Base-by-base conservation (phyloP, 345 rosid species). In the Atalantia buxifolia region DNA sequence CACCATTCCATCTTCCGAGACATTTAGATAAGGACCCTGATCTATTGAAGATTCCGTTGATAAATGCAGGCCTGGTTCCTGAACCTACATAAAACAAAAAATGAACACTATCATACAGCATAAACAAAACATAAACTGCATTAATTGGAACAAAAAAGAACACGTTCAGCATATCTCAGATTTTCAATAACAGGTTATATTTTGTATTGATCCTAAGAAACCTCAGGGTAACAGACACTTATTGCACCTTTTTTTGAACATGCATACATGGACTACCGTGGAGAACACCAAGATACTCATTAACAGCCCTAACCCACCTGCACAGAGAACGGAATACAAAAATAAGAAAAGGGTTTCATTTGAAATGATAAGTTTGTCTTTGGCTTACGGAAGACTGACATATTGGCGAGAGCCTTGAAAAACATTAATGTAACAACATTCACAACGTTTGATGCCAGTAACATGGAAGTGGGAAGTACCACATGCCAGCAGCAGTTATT, bases 241-340 rank as follows among this genome's bases (percentile, higher is more conserved):
- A 76, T 2, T 77, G 59, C 79, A 89, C 92, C 90, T 88, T 89
- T 75, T 84, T 81, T 79, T 82, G 89, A 53, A 81, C 80, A 75
- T 93, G 97, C 93, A 93, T 92, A 75, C 84, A 67, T 22, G 86
- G 87, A 82, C 97, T 90, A 70, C 91, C 77, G 78, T 83, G 86
- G 35, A 95, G 90, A 36, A 85, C 87, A 16, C 80, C 77, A 76
- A 93, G 96, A 87, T 87, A 92, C 84, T 95, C 98, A 69, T 83
- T 83, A 57, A 84, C 81, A 64, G 97, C 98, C 79, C 95, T 87
- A 25, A 93, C 95, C 98, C 98, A 95, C 98, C 98, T 93, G 91
- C 83, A 74, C 50, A 38, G 4, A 18, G 66, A 71, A 77, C 2
- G 69, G 62, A 77, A 61, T 61, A n/a, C 57, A 45, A 66, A 66